Percentiles rank a stretch among this genome's conserved stretches.
phyloP scores from a whole-genome alignment of 768 basidiomycete genomes.

The Leccinum variicolor region DNA sequence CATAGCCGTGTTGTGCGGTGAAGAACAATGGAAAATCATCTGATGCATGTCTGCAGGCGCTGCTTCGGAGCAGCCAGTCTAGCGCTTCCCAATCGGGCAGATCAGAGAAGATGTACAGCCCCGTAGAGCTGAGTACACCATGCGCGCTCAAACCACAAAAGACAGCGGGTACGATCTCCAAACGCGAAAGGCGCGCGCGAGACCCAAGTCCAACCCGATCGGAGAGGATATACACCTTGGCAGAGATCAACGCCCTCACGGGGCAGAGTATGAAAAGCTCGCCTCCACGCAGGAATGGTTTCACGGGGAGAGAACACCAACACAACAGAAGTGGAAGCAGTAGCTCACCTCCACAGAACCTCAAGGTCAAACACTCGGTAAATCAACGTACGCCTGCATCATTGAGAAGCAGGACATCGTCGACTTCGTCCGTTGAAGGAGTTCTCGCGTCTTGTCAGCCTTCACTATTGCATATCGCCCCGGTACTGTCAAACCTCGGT shows the following conservation, averaged over 20 bases:
- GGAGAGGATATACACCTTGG: constrained; percentile 33
- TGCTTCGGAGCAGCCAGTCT: constrained; percentile 22
- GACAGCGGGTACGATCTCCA: constrained; percentile 4
- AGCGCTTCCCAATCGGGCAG: constrained; percentile 18
- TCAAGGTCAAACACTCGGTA: constrained; percentile 6
- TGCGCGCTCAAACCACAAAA: constrained; percentile 19
- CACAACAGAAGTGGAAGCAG: constrained; percentile 16
- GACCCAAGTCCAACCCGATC: constrained; percentile 30
- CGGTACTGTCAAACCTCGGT: constrained; percentile 54
- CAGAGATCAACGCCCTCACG: constrained; percentile 31
- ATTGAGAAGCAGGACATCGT: constrained; percentile 32
- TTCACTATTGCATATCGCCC: constrained; percentile 59
- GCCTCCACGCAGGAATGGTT: constrained; percentile 18
- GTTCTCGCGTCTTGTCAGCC: constrained; percentile 63
- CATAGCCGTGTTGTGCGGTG: neutral
- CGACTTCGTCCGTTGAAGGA: constrained; percentile 42
- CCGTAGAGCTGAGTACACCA: constrained; percentile 18
- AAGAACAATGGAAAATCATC: neutral
- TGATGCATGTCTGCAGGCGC: constrained; percentile 8
- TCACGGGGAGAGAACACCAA: constrained; percentile 8
- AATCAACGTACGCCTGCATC: constrained; percentile 12
- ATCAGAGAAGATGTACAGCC: constrained; percentile 24
- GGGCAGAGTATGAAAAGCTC: constrained; percentile 25
- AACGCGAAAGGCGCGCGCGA: constrained; percentile 16
- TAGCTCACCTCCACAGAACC: constrained; percentile 20